Base-by-base conservation (phyloP, 73 alveolate genomes). In the Paramecium sonneborni region DNA sequence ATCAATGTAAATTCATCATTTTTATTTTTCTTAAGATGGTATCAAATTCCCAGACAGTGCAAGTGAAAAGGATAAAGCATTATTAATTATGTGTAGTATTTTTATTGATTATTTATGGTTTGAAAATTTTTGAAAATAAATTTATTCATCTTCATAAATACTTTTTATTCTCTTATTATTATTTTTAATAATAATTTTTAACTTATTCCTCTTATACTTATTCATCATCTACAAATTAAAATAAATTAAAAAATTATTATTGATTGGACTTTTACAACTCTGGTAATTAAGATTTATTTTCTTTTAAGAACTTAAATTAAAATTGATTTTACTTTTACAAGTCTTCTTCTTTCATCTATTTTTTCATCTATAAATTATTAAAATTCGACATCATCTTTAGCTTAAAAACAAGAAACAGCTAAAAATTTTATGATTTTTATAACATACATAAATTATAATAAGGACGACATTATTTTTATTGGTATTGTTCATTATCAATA, bases 71-170 rank as follows among this genome's bases (percentile, higher is more conserved):
- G 76, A 79, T 10, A 79, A 79, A 44, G 76, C 52, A 38, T 7
- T 79, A 24, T 6, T 43, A 38, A 23, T 79, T 1, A 79, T 23
- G 90, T 3, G 26, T 79, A 11, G 28, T 23, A 44, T 79, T 41
- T 79, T 79, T 79, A 79, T 79, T 43, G 90, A 79, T 79, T 79
- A 79, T 79, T 79, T 79, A 28, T 79, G 70, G 74, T 79, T 79
- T 79, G 90, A 79, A 79, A 79, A 79, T 23, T 39, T 44, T 79
- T 72, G 86, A 15, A 32, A 26, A 30, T 12, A 12, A 0, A 32
- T 4, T 35, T 35, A n/a, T 52, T n/a, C 68, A n/a, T 18, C 20
- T 30, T 62, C 84, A 62, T 62, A 62, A 30, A 32, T 62, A 26
- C 9, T 62, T 62, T 14, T 62, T 62, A 30, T 26, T 62, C 0